Conservation (phyloP, 228 moss, liverwort and hornwort genomes). For the Sphagnum magellanicum region DNA sequence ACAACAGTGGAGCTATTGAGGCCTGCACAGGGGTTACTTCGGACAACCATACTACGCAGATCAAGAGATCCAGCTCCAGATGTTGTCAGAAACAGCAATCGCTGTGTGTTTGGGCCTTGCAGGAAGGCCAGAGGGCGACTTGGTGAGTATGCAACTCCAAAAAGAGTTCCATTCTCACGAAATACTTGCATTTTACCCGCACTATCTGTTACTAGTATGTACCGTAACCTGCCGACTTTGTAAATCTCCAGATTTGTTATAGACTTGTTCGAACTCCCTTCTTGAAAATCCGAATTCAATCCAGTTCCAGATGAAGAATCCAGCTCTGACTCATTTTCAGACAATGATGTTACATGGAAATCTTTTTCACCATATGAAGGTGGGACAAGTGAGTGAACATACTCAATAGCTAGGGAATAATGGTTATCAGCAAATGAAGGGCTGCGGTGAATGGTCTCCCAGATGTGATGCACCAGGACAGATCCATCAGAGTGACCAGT, state of each 20-base stretch:
- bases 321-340: slow-evolving; percentile 1
- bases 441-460: slow-evolving; percentile 50
- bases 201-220: slow-evolving; percentile 63
- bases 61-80: slow-evolving; percentile 79
- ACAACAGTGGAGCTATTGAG: slow-evolving; percentile 60
- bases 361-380: slow-evolving; percentile 22
- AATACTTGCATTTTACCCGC: slow-evolving; percentile 77
- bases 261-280: slow-evolving; percentile 12
- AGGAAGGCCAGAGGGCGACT: slow-evolving; percentile 81
- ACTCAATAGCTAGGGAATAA: slow-evolving; percentile 43
- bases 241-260: slow-evolving; percentile 73
- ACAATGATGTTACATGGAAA: not conserved
- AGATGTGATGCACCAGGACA: slow-evolving; percentile 79
- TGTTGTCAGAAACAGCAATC: slow-evolving; percentile 71
- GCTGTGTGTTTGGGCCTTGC: slow-evolving; percentile 71
- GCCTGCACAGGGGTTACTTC: slow-evolving; percentile 71
- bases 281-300: not conserved
- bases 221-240: slow-evolving; percentile 85
- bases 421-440: slow-evolving; percentile 44
- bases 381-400: slow-evolving; percentile 44
- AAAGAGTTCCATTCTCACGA: slow-evolving; percentile 72
- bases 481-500: slow-evolving; percentile 89
- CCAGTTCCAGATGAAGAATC: slow-evolving; percentile 10
- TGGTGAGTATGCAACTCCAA: slow-evolving; percentile 62
- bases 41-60: slow-evolving; percentile 74